A percentile compares a stretch with the other conserved stretches of the same genome.
Evolutionary conservation across 106 monocot genomes (phyloP).

Genomic region (Platanthera guangdongensis): DNA sequence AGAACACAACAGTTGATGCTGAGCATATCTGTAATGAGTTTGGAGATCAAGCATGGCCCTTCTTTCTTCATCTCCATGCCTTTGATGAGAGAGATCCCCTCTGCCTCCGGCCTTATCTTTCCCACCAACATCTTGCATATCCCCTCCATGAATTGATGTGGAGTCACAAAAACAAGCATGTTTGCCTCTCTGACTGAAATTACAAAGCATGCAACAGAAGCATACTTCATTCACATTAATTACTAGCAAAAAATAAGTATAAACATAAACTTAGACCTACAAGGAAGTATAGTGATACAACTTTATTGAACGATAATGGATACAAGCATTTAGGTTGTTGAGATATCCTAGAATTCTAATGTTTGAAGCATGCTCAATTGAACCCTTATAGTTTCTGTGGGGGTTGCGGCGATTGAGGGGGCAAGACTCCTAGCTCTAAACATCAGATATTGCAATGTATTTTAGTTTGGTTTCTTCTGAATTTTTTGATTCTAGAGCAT

Average conservation of each 20-base stretch:
- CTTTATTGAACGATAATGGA: background rate
- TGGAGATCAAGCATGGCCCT: constrained; percentile 89
- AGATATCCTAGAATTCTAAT: too few relatives aligned
- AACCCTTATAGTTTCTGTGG: too few relatives aligned
- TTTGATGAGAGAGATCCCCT: constrained; percentile 91
- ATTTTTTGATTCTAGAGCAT: too few relatives aligned
- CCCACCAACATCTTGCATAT: constrained; percentile 70
- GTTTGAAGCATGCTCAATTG: too few relatives aligned
- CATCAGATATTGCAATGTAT: too few relatives aligned
- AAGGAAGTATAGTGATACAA: background rate
- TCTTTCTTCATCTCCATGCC: constrained; percentile 92
- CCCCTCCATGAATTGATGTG: constrained; percentile 74
- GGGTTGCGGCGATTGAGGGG: too few relatives aligned
- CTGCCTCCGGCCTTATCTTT: constrained; percentile 43
- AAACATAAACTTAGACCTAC: background rate
- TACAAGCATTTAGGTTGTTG: background rate
- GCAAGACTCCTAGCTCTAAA: too few relatives aligned
- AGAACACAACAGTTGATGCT: constrained; percentile 83
- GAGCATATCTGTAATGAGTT: constrained; percentile 63
- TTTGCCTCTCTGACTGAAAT: constrained; percentile 70
- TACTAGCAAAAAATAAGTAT: background rate
- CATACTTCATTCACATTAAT: background rate
- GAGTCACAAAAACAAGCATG: constrained; percentile 84
- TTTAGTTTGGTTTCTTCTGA: too few relatives aligned
- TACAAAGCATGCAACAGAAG: background rate